A percentile compares a stretch with the other conserved stretches of the same genome.
Evolutionary conservation across 345 rosid species (phyloP).

Genomic region (Eucalyptus pauciflora): DNA sequence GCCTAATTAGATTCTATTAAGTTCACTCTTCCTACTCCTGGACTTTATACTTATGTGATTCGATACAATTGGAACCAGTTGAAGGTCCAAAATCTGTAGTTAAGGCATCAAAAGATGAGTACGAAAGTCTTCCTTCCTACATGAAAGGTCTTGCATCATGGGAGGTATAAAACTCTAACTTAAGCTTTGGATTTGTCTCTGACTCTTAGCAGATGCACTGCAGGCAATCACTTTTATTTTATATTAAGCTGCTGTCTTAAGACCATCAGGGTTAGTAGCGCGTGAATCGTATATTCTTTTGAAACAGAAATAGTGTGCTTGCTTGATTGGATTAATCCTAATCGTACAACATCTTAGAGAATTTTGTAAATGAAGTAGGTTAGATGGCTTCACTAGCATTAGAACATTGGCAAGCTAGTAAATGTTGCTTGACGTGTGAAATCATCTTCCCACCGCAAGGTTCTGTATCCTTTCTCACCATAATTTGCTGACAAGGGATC

Average conservation of each 20-base stretch:
- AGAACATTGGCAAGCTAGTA: neutral
- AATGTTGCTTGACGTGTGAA: neutral
- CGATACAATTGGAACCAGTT: neutral
- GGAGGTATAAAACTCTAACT: conserved; percentile 50
- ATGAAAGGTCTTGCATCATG: conserved; percentile 63
- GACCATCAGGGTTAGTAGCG: neutral
- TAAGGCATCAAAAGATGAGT: conserved; percentile 37
- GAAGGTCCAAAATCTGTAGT: conserved; percentile 10
- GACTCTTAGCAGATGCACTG: neutral
- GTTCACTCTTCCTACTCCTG: neutral
- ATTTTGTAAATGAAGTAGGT: neutral
- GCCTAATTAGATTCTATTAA: neutral
- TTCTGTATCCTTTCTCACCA: neutral
- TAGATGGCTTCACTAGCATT: neutral
- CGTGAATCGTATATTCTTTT: neutral
- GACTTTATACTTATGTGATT: neutral
- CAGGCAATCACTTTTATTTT: neutral
- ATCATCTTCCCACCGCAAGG: neutral
- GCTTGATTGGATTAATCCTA: neutral
- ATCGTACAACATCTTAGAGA: neutral
- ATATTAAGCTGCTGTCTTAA: neutral
- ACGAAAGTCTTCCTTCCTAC: conserved; percentile 62
- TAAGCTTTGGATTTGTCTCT: neutral
- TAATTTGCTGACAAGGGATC: neutral
- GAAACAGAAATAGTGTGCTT: neutral